These are phyloP conservation scores for Cystobasidium tubakii DNA, from an alignment of 768 basidiomycete genomes.

Conservation along the genomic window DNA sequence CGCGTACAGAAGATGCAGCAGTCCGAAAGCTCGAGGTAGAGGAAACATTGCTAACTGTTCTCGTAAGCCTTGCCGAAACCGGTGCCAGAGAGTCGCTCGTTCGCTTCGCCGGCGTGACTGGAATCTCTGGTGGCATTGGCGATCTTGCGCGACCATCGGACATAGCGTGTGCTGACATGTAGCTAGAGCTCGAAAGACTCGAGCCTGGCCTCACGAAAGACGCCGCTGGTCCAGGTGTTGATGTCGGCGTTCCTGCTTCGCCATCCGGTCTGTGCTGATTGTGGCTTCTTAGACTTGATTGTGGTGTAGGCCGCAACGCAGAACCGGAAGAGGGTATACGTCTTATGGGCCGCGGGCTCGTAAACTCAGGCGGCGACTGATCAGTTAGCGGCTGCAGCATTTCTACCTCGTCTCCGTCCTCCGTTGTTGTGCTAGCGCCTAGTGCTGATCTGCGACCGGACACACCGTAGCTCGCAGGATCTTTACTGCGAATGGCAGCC, in stretches of 20 bases:
- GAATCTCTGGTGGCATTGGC: constrained; percentile 9
- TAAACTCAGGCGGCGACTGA: constrained; percentile 1
- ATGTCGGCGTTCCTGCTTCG: constrained; percentile 15
- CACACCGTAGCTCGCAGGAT: constrained; percentile 25
- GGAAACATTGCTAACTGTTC: constrained; percentile 10
- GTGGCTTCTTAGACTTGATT: background rate
- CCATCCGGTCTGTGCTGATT: background rate
- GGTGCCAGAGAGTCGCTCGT: constrained; percentile 3
- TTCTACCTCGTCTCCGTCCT: constrained; percentile 21
- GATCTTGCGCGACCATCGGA: constrained; percentile 7
- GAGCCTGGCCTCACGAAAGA: constrained; percentile 27
- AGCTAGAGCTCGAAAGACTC: constrained; percentile 24
- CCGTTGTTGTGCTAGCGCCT: background rate
- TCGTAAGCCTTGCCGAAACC: background rate
- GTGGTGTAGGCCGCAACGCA: constrained; percentile 2
- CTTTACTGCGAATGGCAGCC: constrained; percentile 20
- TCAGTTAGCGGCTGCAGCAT: background rate
- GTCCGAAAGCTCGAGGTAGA: background rate
- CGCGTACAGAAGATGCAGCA: background rate
- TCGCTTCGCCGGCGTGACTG: constrained; percentile 19
- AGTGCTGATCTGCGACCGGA: constrained; percentile 2
- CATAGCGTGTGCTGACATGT: constrained; percentile 20
- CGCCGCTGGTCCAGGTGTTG: constrained; percentile 11
- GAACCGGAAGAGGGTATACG: background rate
- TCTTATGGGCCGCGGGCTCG: constrained; percentile 9